Conservation (phyloP, 768 basidiomycete genomes). For the Psilocybe azurescens region DNA sequence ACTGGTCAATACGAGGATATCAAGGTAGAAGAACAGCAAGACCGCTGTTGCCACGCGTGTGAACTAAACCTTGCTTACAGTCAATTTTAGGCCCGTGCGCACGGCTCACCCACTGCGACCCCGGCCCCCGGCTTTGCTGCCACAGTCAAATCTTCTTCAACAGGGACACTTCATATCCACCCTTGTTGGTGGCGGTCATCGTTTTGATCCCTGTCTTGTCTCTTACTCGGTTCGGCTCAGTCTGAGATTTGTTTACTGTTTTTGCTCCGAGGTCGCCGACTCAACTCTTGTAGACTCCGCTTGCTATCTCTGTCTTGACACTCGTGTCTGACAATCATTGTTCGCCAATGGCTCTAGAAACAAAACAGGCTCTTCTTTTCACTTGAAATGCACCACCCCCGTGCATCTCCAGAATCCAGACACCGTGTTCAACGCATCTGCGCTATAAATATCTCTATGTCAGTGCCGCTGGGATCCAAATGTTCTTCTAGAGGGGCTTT, state of each 20-base stretch:
- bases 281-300: constrained; percentile 26
- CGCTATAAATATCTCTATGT: not conserved
- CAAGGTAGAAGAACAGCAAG: constrained; percentile 23
- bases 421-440: not conserved
- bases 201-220: not conserved
- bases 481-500: not conserved
- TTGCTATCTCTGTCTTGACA: not conserved
- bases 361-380: not conserved
- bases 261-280: constrained; percentile 26
- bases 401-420: not conserved
- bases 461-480: not conserved
- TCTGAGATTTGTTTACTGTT: not conserved
- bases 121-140: not conserved
- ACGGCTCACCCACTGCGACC: constrained; percentile 19
- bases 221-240: not conserved
- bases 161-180: not conserved
- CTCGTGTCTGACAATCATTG: constrained; percentile 1
- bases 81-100: constrained; percentile 26
- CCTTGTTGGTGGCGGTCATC: not conserved
- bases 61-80: constrained; percentile 22
- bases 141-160: not conserved
- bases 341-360: not conserved
- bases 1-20: constrained; percentile 14
- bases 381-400: not conserved
- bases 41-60: constrained; percentile 27